phyloP scores from a whole-genome alignment of 805 yeast genomes.

The Brettanomyces naardenensis region DNA sequence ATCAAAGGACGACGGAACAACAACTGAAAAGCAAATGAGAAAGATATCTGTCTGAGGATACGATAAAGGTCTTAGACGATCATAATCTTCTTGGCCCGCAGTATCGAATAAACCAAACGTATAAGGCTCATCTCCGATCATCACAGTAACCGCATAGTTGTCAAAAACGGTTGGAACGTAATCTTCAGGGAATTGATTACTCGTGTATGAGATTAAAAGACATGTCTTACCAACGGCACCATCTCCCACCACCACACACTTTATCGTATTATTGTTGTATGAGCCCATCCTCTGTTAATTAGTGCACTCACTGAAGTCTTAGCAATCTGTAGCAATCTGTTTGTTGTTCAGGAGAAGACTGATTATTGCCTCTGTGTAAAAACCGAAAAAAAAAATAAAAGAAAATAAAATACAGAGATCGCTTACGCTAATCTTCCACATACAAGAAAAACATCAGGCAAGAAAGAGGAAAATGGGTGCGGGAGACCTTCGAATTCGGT shows the following conservation, averaged over 20 bases:
- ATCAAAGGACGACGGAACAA: constrained; percentile 95
- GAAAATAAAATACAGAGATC: neutral
- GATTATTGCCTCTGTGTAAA: too few relatives aligned
- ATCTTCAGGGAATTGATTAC: constrained; percentile 95
- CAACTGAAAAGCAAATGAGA: constrained; percentile 90
- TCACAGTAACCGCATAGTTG: constrained; percentile 88
- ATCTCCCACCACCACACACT: constrained; percentile 98
- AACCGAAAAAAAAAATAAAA: neutral
- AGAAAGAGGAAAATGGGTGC: neutral
- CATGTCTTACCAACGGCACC: constrained; percentile 99
- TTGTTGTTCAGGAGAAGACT: too few relatives aligned
- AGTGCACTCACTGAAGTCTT: neutral
- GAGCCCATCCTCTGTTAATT: too few relatives aligned
- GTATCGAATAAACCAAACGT: constrained; percentile 97
- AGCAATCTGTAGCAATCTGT: too few relatives aligned
- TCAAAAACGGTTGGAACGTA: constrained; percentile 98
- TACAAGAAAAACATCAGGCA: neutral
- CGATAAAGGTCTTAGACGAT: constrained; percentile 90
- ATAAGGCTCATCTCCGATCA: constrained; percentile 97
- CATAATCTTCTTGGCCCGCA: constrained; percentile 99
- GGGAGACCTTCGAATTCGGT: too few relatives aligned
- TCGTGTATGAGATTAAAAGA: constrained; percentile 89
- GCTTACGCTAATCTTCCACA: neutral
- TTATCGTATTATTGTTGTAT: constrained; percentile 48
- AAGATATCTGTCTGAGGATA: constrained; percentile 97